These are phyloP conservation scores for Xerocomellus intermedius DNA, from an alignment of 768 basidiomycete genomes.

Conservation along the genomic window DNA sequence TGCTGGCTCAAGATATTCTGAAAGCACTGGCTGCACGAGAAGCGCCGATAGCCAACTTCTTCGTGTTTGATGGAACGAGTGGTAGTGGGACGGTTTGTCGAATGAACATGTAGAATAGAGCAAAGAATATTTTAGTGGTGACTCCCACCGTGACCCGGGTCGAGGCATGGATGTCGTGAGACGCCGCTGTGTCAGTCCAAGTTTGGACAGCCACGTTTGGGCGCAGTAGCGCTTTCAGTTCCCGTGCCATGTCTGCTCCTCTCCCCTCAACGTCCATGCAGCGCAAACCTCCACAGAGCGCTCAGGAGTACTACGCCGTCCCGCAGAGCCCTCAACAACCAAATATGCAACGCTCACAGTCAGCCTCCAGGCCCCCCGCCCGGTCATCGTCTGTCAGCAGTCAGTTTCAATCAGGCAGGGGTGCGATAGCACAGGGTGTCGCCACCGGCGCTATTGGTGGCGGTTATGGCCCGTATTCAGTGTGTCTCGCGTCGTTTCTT, in stretches of 20 bases:
- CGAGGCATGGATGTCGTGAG: too few relatives aligned
- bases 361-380: constrained; percentile 24
- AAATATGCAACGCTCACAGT: constrained; percentile 29
- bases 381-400: constrained; percentile 30
- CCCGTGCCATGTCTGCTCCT: constrained; percentile 8
- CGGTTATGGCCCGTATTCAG: constrained; percentile 87
- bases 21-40: constrained; percentile 90
- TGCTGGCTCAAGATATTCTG: constrained; percentile 92
- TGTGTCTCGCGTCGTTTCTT: constrained; percentile 36
- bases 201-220: constrained; percentile 29
- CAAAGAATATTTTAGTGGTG: not conserved
- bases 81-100: constrained; percentile 70
- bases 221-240: constrained; percentile 9
- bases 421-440: constrained; percentile 72
- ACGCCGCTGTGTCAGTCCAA: constrained; percentile 10
- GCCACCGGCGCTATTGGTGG: constrained; percentile 76
- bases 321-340: constrained; percentile 57
- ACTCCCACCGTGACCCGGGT: not conserved
- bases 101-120: constrained; percentile 41
- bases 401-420: constrained; percentile 39
- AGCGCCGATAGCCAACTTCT: constrained; percentile 89
- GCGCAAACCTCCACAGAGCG: constrained; percentile 43
- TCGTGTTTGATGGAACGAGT: constrained; percentile 81
- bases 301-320: constrained; percentile 63
- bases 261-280: constrained; percentile 32